These are phyloP conservation scores for Terana coerulea DNA, from an alignment of 768 basidiomycete genomes.

Conservation along the genomic window DNA sequence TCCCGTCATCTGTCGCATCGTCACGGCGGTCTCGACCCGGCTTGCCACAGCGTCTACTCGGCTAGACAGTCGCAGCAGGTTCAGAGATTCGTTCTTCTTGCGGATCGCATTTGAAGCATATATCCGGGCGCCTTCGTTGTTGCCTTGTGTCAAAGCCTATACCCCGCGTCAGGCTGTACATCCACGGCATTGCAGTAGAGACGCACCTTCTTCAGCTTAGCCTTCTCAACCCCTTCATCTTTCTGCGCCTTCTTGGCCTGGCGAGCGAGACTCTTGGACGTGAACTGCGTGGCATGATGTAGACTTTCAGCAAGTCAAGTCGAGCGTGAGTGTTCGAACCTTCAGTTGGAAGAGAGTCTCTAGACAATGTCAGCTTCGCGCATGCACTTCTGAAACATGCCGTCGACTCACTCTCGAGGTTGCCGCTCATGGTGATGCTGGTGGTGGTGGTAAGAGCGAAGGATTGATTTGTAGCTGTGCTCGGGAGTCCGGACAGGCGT, in stretches of 20 bases:
- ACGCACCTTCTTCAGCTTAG: slow-evolving; percentile 87
- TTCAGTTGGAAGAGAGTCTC: slow-evolving; percentile 99
- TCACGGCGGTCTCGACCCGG: slow-evolving; percentile 96
- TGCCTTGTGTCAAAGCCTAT: slow-evolving; percentile 94
- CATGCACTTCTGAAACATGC: neutral
- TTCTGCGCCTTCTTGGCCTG: slow-evolving; percentile 98
- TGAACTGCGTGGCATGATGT: slow-evolving; percentile 68
- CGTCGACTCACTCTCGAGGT: slow-evolving; percentile 77
- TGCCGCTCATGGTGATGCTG: slow-evolving; percentile 52
- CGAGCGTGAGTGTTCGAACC: slow-evolving; percentile 37
- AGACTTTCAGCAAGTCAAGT: neutral
- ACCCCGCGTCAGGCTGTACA: neutral
- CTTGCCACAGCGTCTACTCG: slow-evolving; percentile 96
- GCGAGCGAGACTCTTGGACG: slow-evolving; percentile 89
- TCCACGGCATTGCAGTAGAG: neutral
- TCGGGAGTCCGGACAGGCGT: neutral
- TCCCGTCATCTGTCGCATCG: slow-evolving; percentile 94
- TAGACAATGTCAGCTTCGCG: slow-evolving; percentile 38
- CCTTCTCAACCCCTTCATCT: slow-evolving; percentile 86
- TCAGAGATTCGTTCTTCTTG: slow-evolving; percentile 94
- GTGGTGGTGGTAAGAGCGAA: neutral
- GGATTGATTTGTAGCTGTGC: slow-evolving; percentile 2
- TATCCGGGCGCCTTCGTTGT: slow-evolving; percentile 95
- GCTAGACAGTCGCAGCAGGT: slow-evolving; percentile 84
- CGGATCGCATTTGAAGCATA: slow-evolving; percentile 98